Conservation (phyloP, 2,329 filamentous ascomycete genomes). For the Westerdykella sp. region DNA sequence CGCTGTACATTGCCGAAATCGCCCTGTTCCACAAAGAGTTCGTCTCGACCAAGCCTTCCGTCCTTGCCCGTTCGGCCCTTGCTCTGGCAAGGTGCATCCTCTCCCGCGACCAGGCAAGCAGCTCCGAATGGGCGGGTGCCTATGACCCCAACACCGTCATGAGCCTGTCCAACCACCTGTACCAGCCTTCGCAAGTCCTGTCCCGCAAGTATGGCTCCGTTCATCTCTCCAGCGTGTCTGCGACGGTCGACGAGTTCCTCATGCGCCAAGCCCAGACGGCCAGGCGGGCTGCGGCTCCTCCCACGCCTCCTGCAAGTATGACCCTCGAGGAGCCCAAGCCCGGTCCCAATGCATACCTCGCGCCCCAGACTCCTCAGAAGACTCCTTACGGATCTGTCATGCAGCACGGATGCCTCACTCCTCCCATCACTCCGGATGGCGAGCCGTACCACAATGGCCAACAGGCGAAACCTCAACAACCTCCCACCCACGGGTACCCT, state of each 20-base stretch:
- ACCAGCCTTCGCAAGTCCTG: slow-evolving; percentile 61
- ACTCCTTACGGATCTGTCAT: slow-evolving; percentile 57
- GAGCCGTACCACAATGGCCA: slow-evolving; percentile 33
- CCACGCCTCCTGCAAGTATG: slow-evolving; percentile 57
- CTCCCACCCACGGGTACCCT: slow-evolving; percentile 24
- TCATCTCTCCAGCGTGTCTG: slow-evolving; percentile 59
- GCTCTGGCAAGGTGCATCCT: slow-evolving; percentile 83
- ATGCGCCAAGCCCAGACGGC: slow-evolving; percentile 51
- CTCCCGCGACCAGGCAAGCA: slow-evolving; percentile 67
- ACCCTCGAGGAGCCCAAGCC: slow-evolving; percentile 45
- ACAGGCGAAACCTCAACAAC: slow-evolving; percentile 24
- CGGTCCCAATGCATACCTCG: slow-evolving; percentile 43
- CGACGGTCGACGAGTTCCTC: slow-evolving; percentile 60
- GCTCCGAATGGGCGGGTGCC: slow-evolving; percentile 68
- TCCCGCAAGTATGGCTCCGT: slow-evolving; percentile 62
- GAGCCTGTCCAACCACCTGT: slow-evolving; percentile 58
- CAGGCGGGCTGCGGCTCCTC: slow-evolving; percentile 38
- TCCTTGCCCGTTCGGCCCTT: slow-evolving; percentile 81
- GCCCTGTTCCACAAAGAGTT: slow-evolving; percentile 96
- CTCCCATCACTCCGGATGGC: slow-evolving; percentile 74
- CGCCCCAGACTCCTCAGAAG: slow-evolving; percentile 76
- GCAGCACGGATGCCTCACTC: slow-evolving; percentile 72
- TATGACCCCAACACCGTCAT: slow-evolving; percentile 63
- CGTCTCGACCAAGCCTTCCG: slow-evolving; percentile 83
- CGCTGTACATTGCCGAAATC: slow-evolving; percentile 89